Base-by-base conservation (phyloP, 257 asterid genomes). In the Penstemon barbatus region DNA sequence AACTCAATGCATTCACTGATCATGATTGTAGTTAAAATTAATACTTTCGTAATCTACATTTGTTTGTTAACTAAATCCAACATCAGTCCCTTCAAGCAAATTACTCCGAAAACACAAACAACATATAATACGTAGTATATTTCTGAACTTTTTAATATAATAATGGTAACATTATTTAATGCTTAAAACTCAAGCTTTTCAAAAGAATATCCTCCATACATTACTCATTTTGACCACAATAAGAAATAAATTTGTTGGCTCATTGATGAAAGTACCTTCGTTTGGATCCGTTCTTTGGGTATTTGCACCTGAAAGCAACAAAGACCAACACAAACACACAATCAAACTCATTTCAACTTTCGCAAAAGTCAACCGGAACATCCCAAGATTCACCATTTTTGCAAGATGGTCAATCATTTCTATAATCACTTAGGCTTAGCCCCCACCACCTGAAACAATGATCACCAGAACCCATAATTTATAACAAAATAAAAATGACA, bases 1-100 rank as follows among this genome's bases (percentile, higher is more conserved):
- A 71, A 50, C 38, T 69, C 79, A 91, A 69, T 63, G 97, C 96
- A 62, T 63, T 46, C 51, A 82, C 97, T 89, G 93, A 69, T 63
- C 74, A 43, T 13, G 46, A 41, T 64, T 60, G 19, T 9, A 15
- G 19, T 7, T 43, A 11, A 57, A 63, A 62, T 69, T 18, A 25
- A 25, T 25, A 25, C 33, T 25, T 25, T 25, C 33, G 1, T 25
- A 25, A 25, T 25, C 33, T 25, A 25, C 33, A 1, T 25, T 25
- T 1, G 33, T 25, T 25, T 25, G 33, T 25, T 1, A 1, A 25
- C 33, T 25, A 25, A 25, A 25, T 25, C 33, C 33, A 25, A 25
- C 33, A 25, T 1, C 33, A 25, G 1, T 25, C 2, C 33, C 33
- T 25, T 25, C 33, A 25, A 25, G 64, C 11, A 12, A 58, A 12